Conservation (phyloP, 2,329 filamentous ascomycete genomes). For the Aquanectria penicillioides region DNA sequence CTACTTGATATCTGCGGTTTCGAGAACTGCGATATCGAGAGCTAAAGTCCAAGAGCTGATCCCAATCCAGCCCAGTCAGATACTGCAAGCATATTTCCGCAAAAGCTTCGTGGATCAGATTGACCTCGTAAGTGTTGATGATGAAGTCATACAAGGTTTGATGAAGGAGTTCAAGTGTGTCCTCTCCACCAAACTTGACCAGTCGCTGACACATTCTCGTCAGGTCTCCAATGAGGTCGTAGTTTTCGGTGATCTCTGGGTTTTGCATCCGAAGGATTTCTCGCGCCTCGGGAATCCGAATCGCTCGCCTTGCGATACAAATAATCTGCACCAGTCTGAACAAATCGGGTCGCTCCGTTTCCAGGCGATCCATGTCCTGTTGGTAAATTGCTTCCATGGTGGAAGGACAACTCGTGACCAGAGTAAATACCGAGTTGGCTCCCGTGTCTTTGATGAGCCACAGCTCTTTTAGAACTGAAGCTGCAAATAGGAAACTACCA, state of each 20-base stretch:
- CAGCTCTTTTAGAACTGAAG: constrained; percentile 33
- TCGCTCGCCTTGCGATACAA: constrained; percentile 22
- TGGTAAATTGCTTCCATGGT: constrained; percentile 37
- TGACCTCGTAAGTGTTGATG: constrained; percentile 28
- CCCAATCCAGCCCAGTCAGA: constrained; percentile 22
- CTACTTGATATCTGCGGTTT: not conserved
- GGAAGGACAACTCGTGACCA: constrained; percentile 30
- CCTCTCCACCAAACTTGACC: constrained; percentile 26
- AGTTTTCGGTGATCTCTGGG: constrained; percentile 25
- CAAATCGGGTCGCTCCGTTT: constrained; percentile 26
- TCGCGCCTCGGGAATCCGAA: constrained; percentile 24
- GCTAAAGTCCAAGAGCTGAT: not conserved
- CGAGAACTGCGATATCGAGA: not conserved
- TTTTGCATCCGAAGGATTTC: constrained; percentile 32
- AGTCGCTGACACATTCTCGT: constrained; percentile 29
- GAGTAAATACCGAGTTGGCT: constrained; percentile 32
- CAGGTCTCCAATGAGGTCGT: constrained; percentile 30
- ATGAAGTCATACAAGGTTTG: constrained; percentile 36
- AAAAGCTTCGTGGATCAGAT: constrained; percentile 22
- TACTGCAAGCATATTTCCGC: constrained; percentile 26
- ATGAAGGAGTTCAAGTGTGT: constrained; percentile 32
- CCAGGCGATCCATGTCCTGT: constrained; percentile 34
- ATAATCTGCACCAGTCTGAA: constrained; percentile 31
- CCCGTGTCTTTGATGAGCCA: constrained; percentile 35
- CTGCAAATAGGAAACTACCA: constrained; percentile 33